Evolutionary conservation across 2,329 filamentous ascomycete species (phyloP), one percentile per base, ranked within the genome.

Genomic region (Pseudopyricularia cyperi): DNA sequence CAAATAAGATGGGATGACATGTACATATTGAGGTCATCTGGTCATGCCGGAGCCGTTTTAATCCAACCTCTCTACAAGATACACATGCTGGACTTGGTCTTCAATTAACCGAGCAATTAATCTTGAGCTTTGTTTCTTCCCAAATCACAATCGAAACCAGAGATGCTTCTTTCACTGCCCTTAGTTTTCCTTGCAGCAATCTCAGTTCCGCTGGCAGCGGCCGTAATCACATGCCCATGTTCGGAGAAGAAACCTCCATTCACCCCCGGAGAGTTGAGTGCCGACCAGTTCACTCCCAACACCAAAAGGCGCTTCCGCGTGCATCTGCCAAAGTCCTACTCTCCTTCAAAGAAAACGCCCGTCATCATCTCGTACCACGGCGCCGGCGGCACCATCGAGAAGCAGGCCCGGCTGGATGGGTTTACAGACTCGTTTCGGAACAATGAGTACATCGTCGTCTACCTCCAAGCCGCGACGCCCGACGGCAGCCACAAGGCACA

Each of bases 361-460:
- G 32, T 35, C 4, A 35, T 48, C 14, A 22, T 48, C 12, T 48
- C 47, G 5, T 48, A 34, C n/a, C 47, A 48, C 47, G 47, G 47
- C 28, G 47, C 47, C n/a, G 33, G 22, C 12, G 47, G 47, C 19
- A 35, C n/a, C 47, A 48, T 48, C 12, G 47, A 48, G 47, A 48
- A 48, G 12, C 47, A 48, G 15, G 12, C n/a, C 47, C 33, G 15
- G 12, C 47, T 48, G 47, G 47, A 48, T 19, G 47, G 47, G n/a
- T 34, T 48, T 14, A 48, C 47, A 6, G 47, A 48, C 15, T 2
- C 12, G 22, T 48, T 32, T 14, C 32, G 47, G n/a, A 48, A 48
- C 47, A 33, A 35, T 30, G 7, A 35, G 19, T 48, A 48, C 47
- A 26, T 48, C 7, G 47, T 48, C 11, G 47, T 48, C 3, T 48